Evolutionary conservation across 1,139 yeast genomes (phyloP).

Genomic region (Geotrichum bryndzae): DNA sequence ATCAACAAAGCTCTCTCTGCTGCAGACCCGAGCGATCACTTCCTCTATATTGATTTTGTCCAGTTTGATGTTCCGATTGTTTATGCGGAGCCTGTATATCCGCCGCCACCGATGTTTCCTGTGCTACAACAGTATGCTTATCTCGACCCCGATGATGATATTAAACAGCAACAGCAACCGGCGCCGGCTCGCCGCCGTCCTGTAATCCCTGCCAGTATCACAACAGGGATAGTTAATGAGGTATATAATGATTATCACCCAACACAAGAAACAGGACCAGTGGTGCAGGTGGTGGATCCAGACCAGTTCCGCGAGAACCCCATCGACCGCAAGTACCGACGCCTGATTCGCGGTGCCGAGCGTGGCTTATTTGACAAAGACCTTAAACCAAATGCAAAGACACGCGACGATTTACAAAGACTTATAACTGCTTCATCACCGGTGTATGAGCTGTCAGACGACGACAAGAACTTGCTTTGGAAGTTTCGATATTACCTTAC

Average conservation of each 20-base stretch:
- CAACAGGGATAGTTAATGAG: slow-evolving; percentile 9
- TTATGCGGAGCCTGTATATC: slow-evolving; percentile 54
- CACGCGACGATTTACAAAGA: slow-evolving; percentile 62
- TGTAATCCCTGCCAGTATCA: background rate
- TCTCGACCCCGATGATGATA: slow-evolving; percentile 11
- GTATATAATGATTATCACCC: slow-evolving; percentile 16
- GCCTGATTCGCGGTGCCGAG: slow-evolving; percentile 75
- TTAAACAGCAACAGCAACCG: background rate
- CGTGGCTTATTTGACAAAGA: slow-evolving; percentile 75
- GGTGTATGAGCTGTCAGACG: slow-evolving; percentile 69
- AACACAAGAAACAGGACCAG: slow-evolving; percentile 27
- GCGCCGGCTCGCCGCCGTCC: slow-evolving; percentile 1
- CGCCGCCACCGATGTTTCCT: slow-evolving; percentile 30
- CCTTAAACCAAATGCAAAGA: slow-evolving; percentile 79
- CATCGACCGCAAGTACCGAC: slow-evolving; percentile 78
- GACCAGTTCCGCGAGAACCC: slow-evolving; percentile 68
- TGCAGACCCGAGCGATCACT: slow-evolving; percentile 37
- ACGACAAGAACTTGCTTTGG: slow-evolving; percentile 88
- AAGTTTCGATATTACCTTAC: slow-evolving; percentile 81
- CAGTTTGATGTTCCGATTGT: slow-evolving; percentile 78
- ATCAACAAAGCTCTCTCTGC: slow-evolving; percentile 32
- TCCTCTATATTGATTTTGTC: slow-evolving; percentile 62
- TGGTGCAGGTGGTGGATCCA: slow-evolving; percentile 55
- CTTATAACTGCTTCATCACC: slow-evolving; percentile 72
- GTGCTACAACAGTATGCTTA: slow-evolving; percentile 11